Conservation (phyloP, 2,329 filamentous ascomycete genomes). For the Stagonosporopsis tanaceti region DNA sequence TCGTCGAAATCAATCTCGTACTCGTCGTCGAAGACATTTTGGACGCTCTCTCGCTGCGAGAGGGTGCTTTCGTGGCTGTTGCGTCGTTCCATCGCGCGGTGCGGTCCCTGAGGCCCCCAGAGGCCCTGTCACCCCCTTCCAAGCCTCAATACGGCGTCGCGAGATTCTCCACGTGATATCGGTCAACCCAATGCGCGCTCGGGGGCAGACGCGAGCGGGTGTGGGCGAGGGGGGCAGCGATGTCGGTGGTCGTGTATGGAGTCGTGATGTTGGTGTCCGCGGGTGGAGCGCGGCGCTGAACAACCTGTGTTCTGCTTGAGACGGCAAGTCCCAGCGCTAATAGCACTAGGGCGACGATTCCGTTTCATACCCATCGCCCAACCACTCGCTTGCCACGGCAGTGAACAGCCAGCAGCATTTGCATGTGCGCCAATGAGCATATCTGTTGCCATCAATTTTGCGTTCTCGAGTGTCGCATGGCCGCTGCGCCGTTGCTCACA, state of each 20-base stretch:
- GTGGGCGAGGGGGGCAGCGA: slow-evolving; percentile 29
- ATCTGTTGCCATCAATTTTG: neutral
- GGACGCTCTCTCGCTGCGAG: slow-evolving; percentile 40
- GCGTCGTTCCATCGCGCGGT: slow-evolving; percentile 50
- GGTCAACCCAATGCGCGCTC: slow-evolving; percentile 23
- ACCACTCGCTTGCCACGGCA: slow-evolving; percentile 10
- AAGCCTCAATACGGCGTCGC: slow-evolving; percentile 31
- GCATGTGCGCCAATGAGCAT: neutral
- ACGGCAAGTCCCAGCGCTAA: slow-evolving; percentile 35
- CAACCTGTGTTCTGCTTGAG: slow-evolving; percentile 19
- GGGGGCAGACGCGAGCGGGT: slow-evolving; percentile 20
- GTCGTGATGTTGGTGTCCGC: slow-evolving; percentile 31
- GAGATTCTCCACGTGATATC: slow-evolving; percentile 20
- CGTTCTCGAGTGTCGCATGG: neutral
- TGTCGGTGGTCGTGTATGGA: slow-evolving; percentile 31
- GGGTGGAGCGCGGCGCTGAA: slow-evolving; percentile 19
- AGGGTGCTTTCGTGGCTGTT: slow-evolving; percentile 42
- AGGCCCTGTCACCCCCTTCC: slow-evolving; percentile 38
- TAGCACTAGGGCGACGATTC: slow-evolving; percentile 1
- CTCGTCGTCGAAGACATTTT: slow-evolving; percentile 60
- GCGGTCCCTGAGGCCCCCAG: slow-evolving; percentile 41
- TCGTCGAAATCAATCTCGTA: slow-evolving; percentile 52
- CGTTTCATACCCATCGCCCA: slow-evolving; percentile 36
- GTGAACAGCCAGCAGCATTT: neutral
- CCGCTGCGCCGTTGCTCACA: neutral